A percentile compares a stretch with the other conserved stretches of the same genome.
Conservation (phyloP, 23 red algal genomes). For the Cyanidioschyzon merolae region DNA sequence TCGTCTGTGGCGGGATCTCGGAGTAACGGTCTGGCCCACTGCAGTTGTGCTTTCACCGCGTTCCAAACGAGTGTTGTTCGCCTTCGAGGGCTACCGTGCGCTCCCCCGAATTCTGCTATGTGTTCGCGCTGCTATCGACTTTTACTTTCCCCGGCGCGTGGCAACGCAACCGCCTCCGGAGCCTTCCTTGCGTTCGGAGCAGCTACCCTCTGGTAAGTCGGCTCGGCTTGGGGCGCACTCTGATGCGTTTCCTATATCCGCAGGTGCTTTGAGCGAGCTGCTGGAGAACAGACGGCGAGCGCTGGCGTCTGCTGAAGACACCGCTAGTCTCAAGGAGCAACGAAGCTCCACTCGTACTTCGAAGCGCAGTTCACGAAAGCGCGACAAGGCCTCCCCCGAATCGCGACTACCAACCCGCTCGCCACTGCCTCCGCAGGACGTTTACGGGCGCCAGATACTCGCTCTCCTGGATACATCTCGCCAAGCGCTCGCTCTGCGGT, state of each 20-base stretch:
- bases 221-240: neutral
- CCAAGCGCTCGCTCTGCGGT: constrained; percentile 29
- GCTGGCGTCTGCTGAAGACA: neutral
- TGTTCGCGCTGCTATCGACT: neutral
- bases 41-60: constrained; percentile 14
- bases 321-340: neutral
- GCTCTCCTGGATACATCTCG: neutral
- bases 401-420: neutral
- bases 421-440: neutral
- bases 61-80: constrained; percentile 16
- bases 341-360: neutral
- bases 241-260: neutral
- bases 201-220: neutral
- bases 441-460: neutral
- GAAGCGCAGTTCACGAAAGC: neutral
- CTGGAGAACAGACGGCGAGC: neutral
- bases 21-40: constrained; percentile 17
- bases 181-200: neutral
- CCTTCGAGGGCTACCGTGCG: neutral
- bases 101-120: neutral
- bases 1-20: constrained; percentile 16
- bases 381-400: neutral
- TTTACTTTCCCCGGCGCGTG: constrained; percentile 18
- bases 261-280: neutral
- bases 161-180: neutral